These are phyloP conservation scores for Ustilago nuda DNA, from an alignment of 1,284 basidiomycete genomes.

Conservation along the genomic window DNA sequence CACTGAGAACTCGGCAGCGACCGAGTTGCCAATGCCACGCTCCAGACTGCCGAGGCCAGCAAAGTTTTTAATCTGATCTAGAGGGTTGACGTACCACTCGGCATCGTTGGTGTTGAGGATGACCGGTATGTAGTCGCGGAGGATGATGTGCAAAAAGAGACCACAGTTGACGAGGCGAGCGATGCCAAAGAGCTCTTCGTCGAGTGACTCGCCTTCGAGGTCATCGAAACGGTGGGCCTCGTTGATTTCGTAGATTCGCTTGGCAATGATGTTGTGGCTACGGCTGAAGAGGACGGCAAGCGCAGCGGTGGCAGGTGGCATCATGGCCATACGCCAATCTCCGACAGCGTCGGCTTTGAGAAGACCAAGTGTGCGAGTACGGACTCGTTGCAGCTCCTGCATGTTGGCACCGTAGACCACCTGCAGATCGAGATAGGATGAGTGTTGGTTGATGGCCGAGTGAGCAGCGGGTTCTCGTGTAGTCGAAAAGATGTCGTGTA, in stretches of 20 bases:
- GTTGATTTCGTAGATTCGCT: constrained; percentile 75
- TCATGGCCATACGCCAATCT: constrained; percentile 72
- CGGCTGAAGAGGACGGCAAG: constrained; percentile 77
- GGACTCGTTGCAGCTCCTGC: constrained; percentile 31
- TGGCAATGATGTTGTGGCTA: constrained; percentile 81
- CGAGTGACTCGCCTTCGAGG: constrained; percentile 43
- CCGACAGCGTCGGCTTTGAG: constrained; percentile 50
- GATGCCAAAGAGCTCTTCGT: constrained; percentile 56
- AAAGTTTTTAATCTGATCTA: constrained; percentile 51
- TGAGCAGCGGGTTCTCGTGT: constrained; percentile 28
- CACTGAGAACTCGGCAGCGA: constrained; percentile 55
- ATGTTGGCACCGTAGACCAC: constrained; percentile 74
- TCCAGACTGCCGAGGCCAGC: constrained; percentile 41
- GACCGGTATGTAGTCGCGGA: constrained; percentile 60
- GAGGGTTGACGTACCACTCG: constrained; percentile 56
- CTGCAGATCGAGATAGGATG: constrained; percentile 82
- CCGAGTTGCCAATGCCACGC: constrained; percentile 56
- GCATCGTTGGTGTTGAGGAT: constrained; percentile 60
- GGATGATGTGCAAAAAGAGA: constrained; percentile 49
- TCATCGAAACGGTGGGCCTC: constrained; percentile 46
- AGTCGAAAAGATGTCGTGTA: constrained; percentile 64
- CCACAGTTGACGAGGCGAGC: constrained; percentile 53
- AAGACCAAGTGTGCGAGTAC: constrained; percentile 33
- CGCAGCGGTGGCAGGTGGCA: constrained; percentile 80
- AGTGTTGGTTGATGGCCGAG: constrained; percentile 75